Conservation (phyloP, 1,139 yeast species). For the Geotrichum candidum region DNA sequence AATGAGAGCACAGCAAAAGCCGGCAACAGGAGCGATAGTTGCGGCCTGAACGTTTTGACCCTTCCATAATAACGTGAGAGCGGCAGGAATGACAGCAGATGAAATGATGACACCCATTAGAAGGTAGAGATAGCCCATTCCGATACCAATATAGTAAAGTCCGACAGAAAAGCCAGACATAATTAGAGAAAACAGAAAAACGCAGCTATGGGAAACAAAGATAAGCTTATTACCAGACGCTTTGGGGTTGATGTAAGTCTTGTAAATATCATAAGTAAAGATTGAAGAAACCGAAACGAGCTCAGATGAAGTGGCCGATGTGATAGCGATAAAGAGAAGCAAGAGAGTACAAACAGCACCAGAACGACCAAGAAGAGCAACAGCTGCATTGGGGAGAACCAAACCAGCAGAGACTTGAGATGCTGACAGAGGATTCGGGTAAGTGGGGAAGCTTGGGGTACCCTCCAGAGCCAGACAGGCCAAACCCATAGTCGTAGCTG, state of each 20-base stretch:
- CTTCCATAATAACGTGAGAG: slow-evolving; percentile 62
- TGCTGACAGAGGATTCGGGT: slow-evolving; percentile 55
- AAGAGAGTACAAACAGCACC: slow-evolving; percentile 79
- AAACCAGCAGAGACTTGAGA: slow-evolving; percentile 75
- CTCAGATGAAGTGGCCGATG: slow-evolving; percentile 61
- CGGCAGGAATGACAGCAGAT: slow-evolving; percentile 76
- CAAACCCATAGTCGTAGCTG: slow-evolving; percentile 79
- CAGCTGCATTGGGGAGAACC: slow-evolving; percentile 78
- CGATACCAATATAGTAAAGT: slow-evolving; percentile 69
- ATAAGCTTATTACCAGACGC: slow-evolving; percentile 72
- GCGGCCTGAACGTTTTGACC: slow-evolving; percentile 51
- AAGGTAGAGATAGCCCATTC: slow-evolving; percentile 82
- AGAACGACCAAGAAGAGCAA: slow-evolving; percentile 45
- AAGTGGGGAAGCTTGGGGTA: slow-evolving; percentile 68
- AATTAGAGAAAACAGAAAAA: slow-evolving; percentile 55
- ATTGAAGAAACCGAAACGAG: slow-evolving; percentile 81
- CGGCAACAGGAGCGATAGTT: slow-evolving; percentile 43
- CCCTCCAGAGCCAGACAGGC: slow-evolving; percentile 68
- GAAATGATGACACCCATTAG: slow-evolving; percentile 79
- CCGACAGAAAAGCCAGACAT: slow-evolving; percentile 85
- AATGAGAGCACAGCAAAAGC: slow-evolving; percentile 42
- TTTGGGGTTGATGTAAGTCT: slow-evolving; percentile 67
- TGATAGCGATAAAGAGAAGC: slow-evolving; percentile 74
- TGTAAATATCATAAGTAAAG: slow-evolving; percentile 77
- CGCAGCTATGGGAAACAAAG: slow-evolving; percentile 58